phyloP scores from a whole-genome alignment of 176 grass and related monocot genomes.

The Carex cristatella region DNA sequence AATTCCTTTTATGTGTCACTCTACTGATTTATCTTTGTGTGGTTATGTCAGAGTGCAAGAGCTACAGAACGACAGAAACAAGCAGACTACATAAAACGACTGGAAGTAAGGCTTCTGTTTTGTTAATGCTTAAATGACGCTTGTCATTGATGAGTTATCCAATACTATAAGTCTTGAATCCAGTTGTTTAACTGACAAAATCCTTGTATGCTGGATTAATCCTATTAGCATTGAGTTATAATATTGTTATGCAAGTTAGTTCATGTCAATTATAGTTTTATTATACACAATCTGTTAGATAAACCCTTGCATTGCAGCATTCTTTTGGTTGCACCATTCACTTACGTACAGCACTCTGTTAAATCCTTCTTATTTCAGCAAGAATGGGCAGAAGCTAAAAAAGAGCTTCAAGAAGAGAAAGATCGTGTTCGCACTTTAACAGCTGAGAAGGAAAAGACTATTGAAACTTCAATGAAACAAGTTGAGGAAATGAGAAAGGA shows the following conservation, averaged over 20 bases:
- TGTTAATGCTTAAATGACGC: neutral
- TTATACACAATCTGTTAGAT: neutral
- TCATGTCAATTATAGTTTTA: neutral
- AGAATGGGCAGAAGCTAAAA: conserved; percentile 94
- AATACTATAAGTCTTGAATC: neutral
- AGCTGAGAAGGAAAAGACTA: conserved; percentile 63
- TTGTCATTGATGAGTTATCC: neutral
- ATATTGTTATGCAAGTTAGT: neutral
- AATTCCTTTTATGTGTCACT: conserved; percentile 15
- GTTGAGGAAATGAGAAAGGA: conserved; percentile 91
- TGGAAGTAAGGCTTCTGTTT: conserved; percentile 56
- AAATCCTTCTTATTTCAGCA: conserved; percentile 37
- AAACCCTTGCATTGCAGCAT: neutral
- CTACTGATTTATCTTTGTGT: conserved; percentile 22
- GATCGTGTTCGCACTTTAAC: conserved; percentile 75
- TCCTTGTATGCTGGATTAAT: neutral
- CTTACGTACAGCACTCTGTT: neutral
- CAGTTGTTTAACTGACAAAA: conserved; percentile 16
- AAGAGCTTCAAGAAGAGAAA: conserved; percentile 86
- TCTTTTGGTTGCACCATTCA: neutral
- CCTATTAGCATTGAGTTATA: neutral
- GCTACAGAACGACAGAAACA: conserved; percentile 56
- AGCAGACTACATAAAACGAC: conserved; percentile 60
- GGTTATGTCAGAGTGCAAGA: conserved; percentile 68
- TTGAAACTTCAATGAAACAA: conserved; percentile 63